Conservation (phyloP, 352 stramenopile genomes). For the Phytophthora constricta region DNA sequence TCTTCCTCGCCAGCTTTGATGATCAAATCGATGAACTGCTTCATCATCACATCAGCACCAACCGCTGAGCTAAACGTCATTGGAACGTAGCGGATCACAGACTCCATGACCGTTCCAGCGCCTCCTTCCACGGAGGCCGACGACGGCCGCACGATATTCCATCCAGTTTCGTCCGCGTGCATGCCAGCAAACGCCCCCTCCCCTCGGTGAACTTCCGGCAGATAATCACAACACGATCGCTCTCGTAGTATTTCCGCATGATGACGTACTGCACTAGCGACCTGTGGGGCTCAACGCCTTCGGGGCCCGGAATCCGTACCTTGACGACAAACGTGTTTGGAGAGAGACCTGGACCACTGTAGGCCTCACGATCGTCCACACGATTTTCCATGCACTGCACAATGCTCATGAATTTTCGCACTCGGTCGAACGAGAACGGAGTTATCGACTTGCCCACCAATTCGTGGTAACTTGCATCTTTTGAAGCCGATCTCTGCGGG, state of each 20-base stretch:
- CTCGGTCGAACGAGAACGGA: slow-evolving; percentile 29
- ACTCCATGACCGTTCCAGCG: slow-evolving; percentile 20
- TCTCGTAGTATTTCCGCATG: slow-evolving; percentile 48
- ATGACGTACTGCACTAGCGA: slow-evolving; percentile 30
- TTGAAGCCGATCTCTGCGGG: background rate
- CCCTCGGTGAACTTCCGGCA: slow-evolving; percentile 56
- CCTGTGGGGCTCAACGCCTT: slow-evolving; percentile 15
- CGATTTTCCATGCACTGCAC: slow-evolving; percentile 21
- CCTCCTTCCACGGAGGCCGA: background rate
- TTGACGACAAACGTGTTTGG: slow-evolving; percentile 39
- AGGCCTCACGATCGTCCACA: slow-evolving; percentile 11
- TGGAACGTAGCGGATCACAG: slow-evolving; percentile 25
- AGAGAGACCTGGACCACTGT: slow-evolving; percentile 14
- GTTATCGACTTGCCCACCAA: slow-evolving; percentile 20
- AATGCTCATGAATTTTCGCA: background rate
- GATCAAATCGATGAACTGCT: slow-evolving; percentile 25
- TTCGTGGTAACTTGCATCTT: slow-evolving; percentile 22
- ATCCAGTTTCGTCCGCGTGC: slow-evolving; percentile 67
- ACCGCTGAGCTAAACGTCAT: slow-evolving; percentile 26
- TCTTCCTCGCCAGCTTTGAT: slow-evolving; percentile 29
- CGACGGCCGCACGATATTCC: slow-evolving; percentile 40
- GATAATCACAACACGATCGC: slow-evolving; percentile 53
- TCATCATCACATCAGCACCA: background rate
- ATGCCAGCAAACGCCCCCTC: slow-evolving; percentile 44
- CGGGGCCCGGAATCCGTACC: slow-evolving; percentile 1